Percentiles rank a stretch among this genome's conserved stretches.
phyloP scores from a whole-genome alignment of 495 filamentous ascomycete species.

The Talaromyces wortmannii region DNA sequence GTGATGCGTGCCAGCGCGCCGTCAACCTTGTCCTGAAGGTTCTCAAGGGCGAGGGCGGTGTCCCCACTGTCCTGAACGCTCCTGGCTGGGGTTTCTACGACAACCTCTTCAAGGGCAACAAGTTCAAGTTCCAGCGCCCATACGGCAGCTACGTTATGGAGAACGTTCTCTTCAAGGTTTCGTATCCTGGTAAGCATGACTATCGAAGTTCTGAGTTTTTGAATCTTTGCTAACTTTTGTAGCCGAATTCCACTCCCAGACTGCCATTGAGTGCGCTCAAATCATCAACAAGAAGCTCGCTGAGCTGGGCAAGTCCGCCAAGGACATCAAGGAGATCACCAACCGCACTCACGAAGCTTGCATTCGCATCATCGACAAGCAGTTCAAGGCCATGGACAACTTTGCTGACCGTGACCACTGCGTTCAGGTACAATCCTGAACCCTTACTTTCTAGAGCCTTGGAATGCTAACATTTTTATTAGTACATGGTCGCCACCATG shows the following conservation, averaged over 20 bases:
- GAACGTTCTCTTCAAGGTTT: conserved; percentile 99
- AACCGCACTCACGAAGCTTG: conserved; percentile 98
- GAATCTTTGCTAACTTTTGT: conserved; percentile 6
- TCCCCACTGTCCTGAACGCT: conserved; percentile 87
- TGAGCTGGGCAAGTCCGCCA: conserved; percentile 79
- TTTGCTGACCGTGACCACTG: conserved; percentile 99
- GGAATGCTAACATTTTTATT: conserved; percentile 5
- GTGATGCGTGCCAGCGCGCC: conserved; percentile 93
- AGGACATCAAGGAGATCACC: conserved; percentile 86
- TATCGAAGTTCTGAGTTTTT: background rate
- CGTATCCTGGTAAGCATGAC: conserved; percentile 70
- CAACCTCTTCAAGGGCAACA: conserved; percentile 90
- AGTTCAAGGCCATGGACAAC: conserved; percentile 99
- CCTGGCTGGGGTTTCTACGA: conserved; percentile 99
- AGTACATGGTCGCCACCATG: conserved; percentile 97
- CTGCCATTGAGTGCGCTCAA: conserved; percentile 90
- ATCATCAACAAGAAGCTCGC: conserved; percentile 77
- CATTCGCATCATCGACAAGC: conserved; percentile 98
- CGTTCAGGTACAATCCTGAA: conserved; percentile 57
- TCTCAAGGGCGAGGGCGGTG: conserved; percentile 79
- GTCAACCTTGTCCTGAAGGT: conserved; percentile 95
- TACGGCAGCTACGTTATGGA: conserved; percentile 99
- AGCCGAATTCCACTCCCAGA: conserved; percentile 99
- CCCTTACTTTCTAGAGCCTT: background rate
- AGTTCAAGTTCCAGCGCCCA: conserved; percentile 89